Conservation (phyloP, 169 alveolate genomes). For the Eimeria maxima region DNA sequence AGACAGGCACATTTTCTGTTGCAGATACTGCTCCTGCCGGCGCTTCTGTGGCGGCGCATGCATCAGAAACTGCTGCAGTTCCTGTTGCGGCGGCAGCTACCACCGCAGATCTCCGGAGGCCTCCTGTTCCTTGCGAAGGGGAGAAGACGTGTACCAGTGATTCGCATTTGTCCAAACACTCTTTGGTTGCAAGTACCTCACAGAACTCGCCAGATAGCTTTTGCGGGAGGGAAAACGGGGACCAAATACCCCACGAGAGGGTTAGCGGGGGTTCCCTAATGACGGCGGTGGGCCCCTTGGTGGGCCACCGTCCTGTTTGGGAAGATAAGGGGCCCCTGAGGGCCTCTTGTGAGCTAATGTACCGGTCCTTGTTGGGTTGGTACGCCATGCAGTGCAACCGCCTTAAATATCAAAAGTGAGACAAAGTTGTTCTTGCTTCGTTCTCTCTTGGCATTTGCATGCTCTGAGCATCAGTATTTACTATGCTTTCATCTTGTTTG, state of each 20-base stretch:
- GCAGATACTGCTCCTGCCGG: neutral
- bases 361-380: constrained; percentile 76
- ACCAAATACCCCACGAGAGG: neutral
- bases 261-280: neutral
- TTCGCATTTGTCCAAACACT: neutral
- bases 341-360: constrained; percentile 81
- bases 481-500: too few relatives aligned
- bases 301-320: neutral
- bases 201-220: neutral
- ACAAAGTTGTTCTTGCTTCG: neutral
- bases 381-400: constrained; percentile 76
- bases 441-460: neutral
- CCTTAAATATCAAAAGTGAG: constrained; percentile 75
- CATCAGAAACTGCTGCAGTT: neutral
- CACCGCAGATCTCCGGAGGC: neutral
- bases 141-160: neutral
- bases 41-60: neutral
- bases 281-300: neutral
- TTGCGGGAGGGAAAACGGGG: neutral
- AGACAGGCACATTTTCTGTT: neutral
- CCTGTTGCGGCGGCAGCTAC: neutral
- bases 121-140: neutral
- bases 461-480: neutral
- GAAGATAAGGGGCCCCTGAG: constrained; percentile 8
- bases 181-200: neutral